These are phyloP conservation scores for Pueraria montana DNA, from an alignment of 306 rosid species.

Conservation along the genomic window DNA sequence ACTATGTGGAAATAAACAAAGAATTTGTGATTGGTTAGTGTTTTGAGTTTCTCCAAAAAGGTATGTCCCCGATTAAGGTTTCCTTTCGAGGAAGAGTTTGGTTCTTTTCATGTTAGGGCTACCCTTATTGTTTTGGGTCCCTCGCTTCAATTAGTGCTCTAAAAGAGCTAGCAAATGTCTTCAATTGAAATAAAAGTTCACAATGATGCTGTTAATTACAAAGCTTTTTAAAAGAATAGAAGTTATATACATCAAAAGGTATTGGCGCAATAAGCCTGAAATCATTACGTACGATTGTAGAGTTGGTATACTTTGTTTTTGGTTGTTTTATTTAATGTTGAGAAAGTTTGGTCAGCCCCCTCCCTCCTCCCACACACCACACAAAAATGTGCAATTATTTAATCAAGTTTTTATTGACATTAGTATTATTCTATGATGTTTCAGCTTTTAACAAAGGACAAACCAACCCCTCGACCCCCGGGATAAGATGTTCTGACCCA, in stretches of 20 bases:
- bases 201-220: constrained; percentile 29
- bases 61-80: neutral
- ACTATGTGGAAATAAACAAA: neutral
- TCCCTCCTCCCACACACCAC: no score
- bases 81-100: neutral
- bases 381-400: no score
- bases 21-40: neutral
- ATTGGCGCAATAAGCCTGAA: constrained; percentile 31
- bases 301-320: neutral
- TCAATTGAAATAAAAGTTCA: constrained; percentile 36
- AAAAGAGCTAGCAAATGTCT: constrained; percentile 45
- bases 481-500: no score
- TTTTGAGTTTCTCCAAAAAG: neutral
- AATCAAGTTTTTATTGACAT: no score
- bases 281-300: constrained; percentile 8
- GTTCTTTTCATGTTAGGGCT: constrained; percentile 42
- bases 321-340: neutral
- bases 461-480: no score
- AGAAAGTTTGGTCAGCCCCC: no score
- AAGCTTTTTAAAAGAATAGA: constrained; percentile 32
- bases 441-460: no score
- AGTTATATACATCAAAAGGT: constrained; percentile 5
- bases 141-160: constrained; percentile 54
- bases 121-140: constrained; percentile 38
- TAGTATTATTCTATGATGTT: no score